phyloP scores from a whole-genome alignment of 345 rosid species.

The Gossypium bickii region DNA sequence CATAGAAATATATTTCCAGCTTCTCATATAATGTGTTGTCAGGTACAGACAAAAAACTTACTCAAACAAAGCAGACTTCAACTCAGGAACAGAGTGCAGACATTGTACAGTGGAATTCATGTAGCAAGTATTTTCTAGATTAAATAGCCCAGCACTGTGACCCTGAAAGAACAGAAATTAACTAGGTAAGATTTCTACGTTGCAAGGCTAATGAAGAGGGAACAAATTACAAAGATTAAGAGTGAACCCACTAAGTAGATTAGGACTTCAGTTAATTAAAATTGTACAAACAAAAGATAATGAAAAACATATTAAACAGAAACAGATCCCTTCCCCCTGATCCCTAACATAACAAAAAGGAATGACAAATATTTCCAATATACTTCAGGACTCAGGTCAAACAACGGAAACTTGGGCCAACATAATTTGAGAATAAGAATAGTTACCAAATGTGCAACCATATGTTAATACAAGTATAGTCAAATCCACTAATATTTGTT shows the following conservation, averaged over 20 bases:
- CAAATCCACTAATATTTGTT: not conserved
- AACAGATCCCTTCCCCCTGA: not conserved
- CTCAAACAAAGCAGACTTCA: conserved; percentile 77
- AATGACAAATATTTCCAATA: not conserved
- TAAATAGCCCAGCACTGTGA: conserved; percentile 85
- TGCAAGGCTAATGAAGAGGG: not conserved
- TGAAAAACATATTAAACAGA: not conserved
- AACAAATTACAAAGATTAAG: conserved; percentile 1
- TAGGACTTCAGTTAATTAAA: not conserved
- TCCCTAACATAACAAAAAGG: not conserved
- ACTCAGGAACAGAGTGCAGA: conserved; percentile 94
- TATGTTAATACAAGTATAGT: not conserved
- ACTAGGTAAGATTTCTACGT: not conserved
- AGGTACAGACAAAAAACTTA: conserved; percentile 24
- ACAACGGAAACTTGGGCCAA: not conserved
- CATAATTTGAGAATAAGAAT: not conserved
- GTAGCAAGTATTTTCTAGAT: conserved; percentile 96
- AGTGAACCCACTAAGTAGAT: not conserved
- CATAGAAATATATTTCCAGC: conserved; percentile 1
- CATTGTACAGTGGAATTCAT: conserved; percentile 98
- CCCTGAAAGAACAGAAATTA: conserved; percentile 51
- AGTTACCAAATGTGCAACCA: not conserved
- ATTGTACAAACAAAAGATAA: not conserved
- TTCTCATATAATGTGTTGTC: not conserved
- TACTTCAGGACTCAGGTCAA: not conserved